These are phyloP conservation scores for Colletotrichum somersetense DNA, from an alignment of 2,329 filamentous ascomycete species.

Conservation along the genomic window DNA sequence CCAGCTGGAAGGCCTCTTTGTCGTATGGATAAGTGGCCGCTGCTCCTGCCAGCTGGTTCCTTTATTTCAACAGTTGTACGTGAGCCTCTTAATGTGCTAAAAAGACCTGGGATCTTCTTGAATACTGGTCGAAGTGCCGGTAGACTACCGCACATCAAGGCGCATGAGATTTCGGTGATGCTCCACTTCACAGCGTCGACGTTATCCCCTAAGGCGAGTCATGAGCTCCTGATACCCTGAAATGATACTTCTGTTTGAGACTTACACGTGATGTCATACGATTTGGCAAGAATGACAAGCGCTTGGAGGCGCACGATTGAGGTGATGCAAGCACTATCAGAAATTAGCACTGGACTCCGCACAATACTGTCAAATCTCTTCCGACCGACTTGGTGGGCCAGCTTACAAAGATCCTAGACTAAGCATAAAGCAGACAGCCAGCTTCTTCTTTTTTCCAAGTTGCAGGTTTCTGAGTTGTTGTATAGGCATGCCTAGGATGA, in stretches of 20 bases:
- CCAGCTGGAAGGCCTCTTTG: background rate
- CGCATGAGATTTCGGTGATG: conserved; percentile 49
- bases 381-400: background rate
- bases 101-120: conserved; percentile 29
- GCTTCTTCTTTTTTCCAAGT: conserved; percentile 33
- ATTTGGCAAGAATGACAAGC: conserved; percentile 29
- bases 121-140: conserved; percentile 56
- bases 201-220: conserved; percentile 43
- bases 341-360: background rate
- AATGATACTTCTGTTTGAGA: background rate
- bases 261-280: conserved; percentile 35
- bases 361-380: background rate
- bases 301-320: conserved; percentile 40
- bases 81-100: conserved; percentile 27
- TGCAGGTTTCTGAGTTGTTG: conserved; percentile 36
- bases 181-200: conserved; percentile 51
- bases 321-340: conserved; percentile 40
- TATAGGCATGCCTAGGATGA: conserved; percentile 40
- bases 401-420: conserved; percentile 43
- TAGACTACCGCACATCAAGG: conserved; percentile 58
- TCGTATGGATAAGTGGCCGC: conserved; percentile 12
- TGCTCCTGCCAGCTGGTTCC: conserved; percentile 8
- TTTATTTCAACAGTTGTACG: conserved; percentile 14
- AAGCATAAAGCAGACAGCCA: conserved; percentile 41
- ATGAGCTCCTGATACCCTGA: background rate